A percentile compares a stretch with the other conserved stretches of the same genome.
phyloP scores from a whole-genome alignment of 108 stramenopile species.

The Nitzschia sp. region DNA sequence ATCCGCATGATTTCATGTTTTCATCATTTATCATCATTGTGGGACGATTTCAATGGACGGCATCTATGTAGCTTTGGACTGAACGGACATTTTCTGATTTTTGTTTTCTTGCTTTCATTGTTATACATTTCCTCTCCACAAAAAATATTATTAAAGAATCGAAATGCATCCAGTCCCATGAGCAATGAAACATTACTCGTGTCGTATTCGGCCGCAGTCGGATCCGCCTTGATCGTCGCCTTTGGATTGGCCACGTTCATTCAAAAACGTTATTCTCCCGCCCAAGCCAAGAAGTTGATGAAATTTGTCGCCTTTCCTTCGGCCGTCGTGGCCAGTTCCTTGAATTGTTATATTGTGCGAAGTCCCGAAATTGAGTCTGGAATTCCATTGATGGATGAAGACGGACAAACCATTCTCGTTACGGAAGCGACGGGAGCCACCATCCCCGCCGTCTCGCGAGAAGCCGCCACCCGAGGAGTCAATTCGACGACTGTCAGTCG shows the following conservation, averaged over 20 bases:
- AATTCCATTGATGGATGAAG: constrained; percentile 58
- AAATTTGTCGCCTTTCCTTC: constrained; percentile 85
- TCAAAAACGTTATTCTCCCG: constrained; percentile 53
- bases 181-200: constrained; percentile 76
- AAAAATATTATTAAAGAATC: constrained; percentile 32
- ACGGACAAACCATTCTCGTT: constrained; percentile 46
- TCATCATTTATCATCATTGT: no score
- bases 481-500: constrained; percentile 74
- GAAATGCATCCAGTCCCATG: constrained; percentile 86
- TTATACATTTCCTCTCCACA: no score
- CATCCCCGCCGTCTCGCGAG: constrained; percentile 24
- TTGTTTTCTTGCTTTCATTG: background rate
- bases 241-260: constrained; percentile 80
- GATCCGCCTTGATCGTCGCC: constrained; percentile 76
- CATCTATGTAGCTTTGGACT: no score
- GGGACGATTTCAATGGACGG: no score
- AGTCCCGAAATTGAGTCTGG: constrained; percentile 82
- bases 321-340: constrained; percentile 73
- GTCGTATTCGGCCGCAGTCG: constrained; percentile 83
- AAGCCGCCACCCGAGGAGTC: constrained; percentile 77
- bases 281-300: constrained; percentile 63
- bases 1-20: background rate
- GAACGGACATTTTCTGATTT: background rate
- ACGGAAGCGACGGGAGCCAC: constrained; percentile 22
- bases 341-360: constrained; percentile 91